A percentile compares a stretch with the other conserved stretches of the same genome.
phyloP scores from a whole-genome alignment of 306 rosid species.

The Senna siamea region DNA sequence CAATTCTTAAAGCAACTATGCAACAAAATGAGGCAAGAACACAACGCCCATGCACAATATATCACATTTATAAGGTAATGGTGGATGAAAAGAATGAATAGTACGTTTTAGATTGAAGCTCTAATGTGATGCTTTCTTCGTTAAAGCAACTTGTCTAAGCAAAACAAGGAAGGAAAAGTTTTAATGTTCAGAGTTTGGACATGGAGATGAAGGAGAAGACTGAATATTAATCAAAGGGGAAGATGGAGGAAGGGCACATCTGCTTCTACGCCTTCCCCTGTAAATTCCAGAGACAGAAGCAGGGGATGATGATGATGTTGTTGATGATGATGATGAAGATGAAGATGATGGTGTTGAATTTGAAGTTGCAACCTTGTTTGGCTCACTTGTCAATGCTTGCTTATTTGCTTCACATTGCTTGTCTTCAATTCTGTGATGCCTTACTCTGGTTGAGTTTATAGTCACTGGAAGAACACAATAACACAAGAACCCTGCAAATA shows the following conservation, averaged over 20 bases:
- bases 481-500: constrained; percentile 75
- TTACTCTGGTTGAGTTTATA: constrained; percentile 73
- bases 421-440: constrained; percentile 70
- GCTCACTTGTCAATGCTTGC: constrained; percentile 46
- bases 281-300: constrained; percentile 46
- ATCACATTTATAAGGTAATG: constrained; percentile 2
- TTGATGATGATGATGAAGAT: constrained; percentile 45
- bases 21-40: neutral
- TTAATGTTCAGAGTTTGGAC: constrained; percentile 29
- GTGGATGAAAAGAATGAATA: constrained; percentile 42
- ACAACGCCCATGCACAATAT: neutral
- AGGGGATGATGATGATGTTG: constrained; percentile 56
- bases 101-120: constrained; percentile 36
- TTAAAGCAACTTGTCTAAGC: constrained; percentile 36
- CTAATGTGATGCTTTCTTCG: constrained; percentile 35
- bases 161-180: neutral
- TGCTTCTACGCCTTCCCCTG: constrained; percentile 74
- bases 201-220: constrained; percentile 54
- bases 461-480: constrained; percentile 90
- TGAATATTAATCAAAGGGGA: constrained; percentile 63
- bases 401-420: constrained; percentile 66
- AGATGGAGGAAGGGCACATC: constrained; percentile 70
- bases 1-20: neutral
- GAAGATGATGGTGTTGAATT: constrained; percentile 51
- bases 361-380: constrained; percentile 43